Base-by-base conservation (phyloP, 164 flowering plant genomes). In the Platanus orientalis region DNA sequence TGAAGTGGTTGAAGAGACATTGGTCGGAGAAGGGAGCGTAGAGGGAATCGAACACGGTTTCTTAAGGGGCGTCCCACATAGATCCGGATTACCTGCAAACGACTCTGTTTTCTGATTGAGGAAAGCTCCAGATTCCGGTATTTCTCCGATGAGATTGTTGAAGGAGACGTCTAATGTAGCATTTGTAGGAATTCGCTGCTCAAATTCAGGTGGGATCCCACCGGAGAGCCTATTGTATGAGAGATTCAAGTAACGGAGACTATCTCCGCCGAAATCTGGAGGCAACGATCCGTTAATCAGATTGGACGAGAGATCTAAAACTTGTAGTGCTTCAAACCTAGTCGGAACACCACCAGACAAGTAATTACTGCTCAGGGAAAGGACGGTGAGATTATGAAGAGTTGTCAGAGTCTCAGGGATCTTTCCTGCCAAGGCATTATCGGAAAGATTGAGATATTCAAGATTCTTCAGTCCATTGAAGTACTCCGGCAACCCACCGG, bases 51-150 rank as follows among this genome's bases (percentile, higher is more conserved):
- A 19, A 66, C 97, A 89, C 1, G 76, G 78, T 25, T 69, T 81
- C 71, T 79, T 80, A 51, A 91, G 58, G 6, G 92, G 92, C 49
- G 81, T 88, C 16, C 99, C 99, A 44, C 99, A 95, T 0, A 95
- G 78, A 58, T 79, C 80, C 9, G 59, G 52, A 29, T 91, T 95
- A 2, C 96, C 96, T 0, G 74, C 59, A 54, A 86, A 84, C 0
- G 73, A 67, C 20, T 79, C 85, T 7, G 74, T 56, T 47, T 80
- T 83, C 69, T 90, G 98, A 34, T 75, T 70, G 14, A 69, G 48
- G 30, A 88, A 63, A 7, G 82, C 67, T 1, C 34, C 60, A 1
- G 75, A 51, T 17, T 73, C 77, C 1, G 96, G 99, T 19, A 95
- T 78, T 57, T 78, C 73, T 4, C 99, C 97, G 0, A 83, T 80